Evolutionary conservation across 345 rosid species (phyloP).

Genomic region (Populus nigra): DNA sequence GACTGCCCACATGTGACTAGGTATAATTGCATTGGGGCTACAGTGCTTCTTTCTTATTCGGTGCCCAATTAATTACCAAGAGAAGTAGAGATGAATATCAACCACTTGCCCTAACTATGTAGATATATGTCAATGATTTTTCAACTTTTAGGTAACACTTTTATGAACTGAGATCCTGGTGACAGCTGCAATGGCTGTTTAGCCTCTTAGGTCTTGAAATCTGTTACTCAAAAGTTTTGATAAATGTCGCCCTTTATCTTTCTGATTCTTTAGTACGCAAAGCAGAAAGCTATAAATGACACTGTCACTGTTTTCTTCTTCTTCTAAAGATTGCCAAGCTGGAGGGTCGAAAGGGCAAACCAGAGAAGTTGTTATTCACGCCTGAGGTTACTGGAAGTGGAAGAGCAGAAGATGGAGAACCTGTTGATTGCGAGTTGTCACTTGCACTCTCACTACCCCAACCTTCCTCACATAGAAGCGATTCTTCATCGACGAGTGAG

Average conservation of each 20-base stretch:
- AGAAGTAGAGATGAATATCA: background rate
- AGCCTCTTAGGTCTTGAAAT: background rate
- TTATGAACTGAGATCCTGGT: background rate
- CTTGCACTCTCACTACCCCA: conserved; percentile 50
- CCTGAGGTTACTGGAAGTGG: background rate
- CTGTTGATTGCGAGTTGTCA: conserved; percentile 40
- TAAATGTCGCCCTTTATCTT: background rate
- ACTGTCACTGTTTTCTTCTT: background rate
- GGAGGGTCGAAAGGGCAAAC: conserved; percentile 14
- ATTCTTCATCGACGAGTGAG: conserved; percentile 57
- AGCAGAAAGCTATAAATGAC: background rate
- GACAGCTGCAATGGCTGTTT: background rate
- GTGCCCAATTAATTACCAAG: background rate
- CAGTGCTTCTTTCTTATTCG: background rate
- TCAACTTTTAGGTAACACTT: background rate
- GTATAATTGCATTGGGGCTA: background rate
- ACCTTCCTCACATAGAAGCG: conserved; percentile 43
- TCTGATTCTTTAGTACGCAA: background rate
- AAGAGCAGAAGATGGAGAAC: conserved; percentile 14
- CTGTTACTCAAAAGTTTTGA: background rate
- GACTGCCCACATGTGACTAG: background rate
- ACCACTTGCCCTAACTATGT: background rate
- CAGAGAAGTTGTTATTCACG: background rate
- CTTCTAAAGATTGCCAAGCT: conserved; percentile 31
- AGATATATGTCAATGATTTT: background rate